phyloP scores from a whole-genome alignment of 176 grass and related monocot genomes.

The Lolium multiflorum region DNA sequence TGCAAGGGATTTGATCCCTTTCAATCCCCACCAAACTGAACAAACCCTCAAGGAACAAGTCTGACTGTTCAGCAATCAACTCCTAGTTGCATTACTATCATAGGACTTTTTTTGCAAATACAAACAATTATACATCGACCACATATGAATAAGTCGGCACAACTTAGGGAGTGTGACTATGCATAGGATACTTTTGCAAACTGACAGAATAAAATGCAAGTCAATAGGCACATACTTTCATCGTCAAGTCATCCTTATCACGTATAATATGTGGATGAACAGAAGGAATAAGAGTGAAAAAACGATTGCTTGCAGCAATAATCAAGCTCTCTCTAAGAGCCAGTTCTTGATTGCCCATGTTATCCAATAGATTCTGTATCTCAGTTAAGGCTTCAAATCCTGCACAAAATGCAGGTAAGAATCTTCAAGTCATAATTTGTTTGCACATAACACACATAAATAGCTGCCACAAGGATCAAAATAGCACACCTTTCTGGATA shows the following conservation, averaged over 20 bases:
- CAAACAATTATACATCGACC: neutral
- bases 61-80: conserved; percentile 1
- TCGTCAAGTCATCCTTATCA: conserved; percentile 74
- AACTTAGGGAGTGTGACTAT: conserved; percentile 26
- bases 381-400: conserved; percentile 97
- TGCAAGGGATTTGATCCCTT: neutral
- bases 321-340: conserved; percentile 85
- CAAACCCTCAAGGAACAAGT: neutral
- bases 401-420: conserved; percentile 38
- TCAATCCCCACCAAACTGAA: neutral
- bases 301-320: conserved; percentile 85
- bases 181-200: neutral
- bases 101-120: neutral
- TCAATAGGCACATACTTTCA: conserved; percentile 67
- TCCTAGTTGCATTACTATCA: conserved; percentile 6
- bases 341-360: conserved; percentile 55
- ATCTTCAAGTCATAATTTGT: conserved; percentile 39
- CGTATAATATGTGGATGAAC: conserved; percentile 87
- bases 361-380: conserved; percentile 83
- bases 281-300: conserved; percentile 98
- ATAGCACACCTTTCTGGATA: conserved; percentile 80
- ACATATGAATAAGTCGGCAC: neutral
- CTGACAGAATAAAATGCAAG: conserved; percentile 16
- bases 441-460: conserved; percentile 17
- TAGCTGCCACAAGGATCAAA: conserved; percentile 13